Evolutionary conservation across 2,329 filamentous ascomycete species (phyloP), one percentile per base, ranked within the genome.

Genomic region (Ceratocystis albifundus): DNA sequence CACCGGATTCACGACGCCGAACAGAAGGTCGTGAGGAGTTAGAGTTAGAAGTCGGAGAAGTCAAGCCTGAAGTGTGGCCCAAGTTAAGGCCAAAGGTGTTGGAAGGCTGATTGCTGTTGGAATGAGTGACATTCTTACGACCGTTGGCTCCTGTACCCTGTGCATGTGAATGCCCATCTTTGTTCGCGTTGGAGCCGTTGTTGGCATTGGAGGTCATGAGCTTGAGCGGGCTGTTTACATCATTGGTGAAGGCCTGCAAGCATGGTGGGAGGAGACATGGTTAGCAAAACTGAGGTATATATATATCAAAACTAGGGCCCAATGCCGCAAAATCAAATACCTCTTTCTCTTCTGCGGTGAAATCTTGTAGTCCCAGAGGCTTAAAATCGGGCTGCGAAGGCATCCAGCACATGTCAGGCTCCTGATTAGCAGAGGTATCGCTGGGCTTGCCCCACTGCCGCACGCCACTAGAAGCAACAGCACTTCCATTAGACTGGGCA

Each of bases 391-490:
- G 90, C 20, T 65, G 64, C 68, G 82, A 81, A 67, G 82, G 77
- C 73, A 96, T 89, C 94, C 93, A 99, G 75, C 92, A 97, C 53
- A 93, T 84, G 69, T 94, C 90, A n/a, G 92, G 89, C 57, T 93
- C 91, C 72, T 88, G 84, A 67, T 86, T 86, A 69, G 82, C 79
- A 69, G 90, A 88, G 68, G 82, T 82, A 70, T 96, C 91, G 67
- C 84, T 83, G 70, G 80, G 82, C 75, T 92, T 90, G 64, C 88
- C 89, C 90, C 90, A 96, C 65, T 84, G 82, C 74, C 85, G 76
- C 75, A 83, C 71, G 70, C 50, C 66, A 17, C 30, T 45, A n/a
- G 41, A 17, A 7, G 41, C 25, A 17, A 1, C 22, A 17, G 44
- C n/a, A 61, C 22, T 36, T 25, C 62, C 55, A 22, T 61, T 44